Percentiles rank a stretch among this genome's conserved stretches.
phyloP scores from a whole-genome alignment of 371 early-diverging fungal species.

The Rhizopus arrhizus region DNA sequence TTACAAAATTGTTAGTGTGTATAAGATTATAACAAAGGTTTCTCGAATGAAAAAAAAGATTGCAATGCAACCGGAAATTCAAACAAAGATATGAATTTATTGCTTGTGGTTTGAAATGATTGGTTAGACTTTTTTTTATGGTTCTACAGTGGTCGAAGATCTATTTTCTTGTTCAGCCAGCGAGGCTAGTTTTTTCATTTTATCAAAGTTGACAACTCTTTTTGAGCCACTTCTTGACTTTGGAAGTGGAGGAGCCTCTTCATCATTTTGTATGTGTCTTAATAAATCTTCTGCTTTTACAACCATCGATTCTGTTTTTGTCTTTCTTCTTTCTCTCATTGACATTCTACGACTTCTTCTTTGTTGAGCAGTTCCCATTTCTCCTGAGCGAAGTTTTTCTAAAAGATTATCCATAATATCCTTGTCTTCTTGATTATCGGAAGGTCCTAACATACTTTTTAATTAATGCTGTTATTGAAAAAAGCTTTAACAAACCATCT shows the following conservation, averaged over 20 bases:
- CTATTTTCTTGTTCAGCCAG: conserved; percentile 35
- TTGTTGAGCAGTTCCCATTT: conserved; percentile 61
- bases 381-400: conserved; percentile 75
- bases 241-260: conserved; percentile 40
- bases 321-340: conserved; percentile 45
- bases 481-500: conserved; percentile 31
- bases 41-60: not conserved
- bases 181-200: conserved; percentile 46
- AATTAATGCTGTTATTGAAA: not conserved
- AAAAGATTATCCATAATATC: conserved; percentile 83
- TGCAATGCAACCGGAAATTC: conserved; percentile 1
- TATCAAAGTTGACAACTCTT: conserved; percentile 40
- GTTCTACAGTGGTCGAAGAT: not conserved
- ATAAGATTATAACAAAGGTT: not conserved
- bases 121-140: not conserved
- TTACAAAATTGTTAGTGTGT: too few species aligned
- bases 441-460: conserved; percentile 16
- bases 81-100: not conserved
- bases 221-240: conserved; percentile 32
- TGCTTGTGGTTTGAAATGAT: conserved; percentile 2
- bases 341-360: conserved; percentile 48
- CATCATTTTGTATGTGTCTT: conserved; percentile 62
- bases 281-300: conserved; percentile 74
- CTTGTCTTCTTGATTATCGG: conserved; percentile 65
- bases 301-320: conserved; percentile 63